Evolutionary conservation across 2,329 filamentous ascomycete species (phyloP), one percentile per base, ranked within the genome.

Genomic region (Mollisia scopiformis): DNA sequence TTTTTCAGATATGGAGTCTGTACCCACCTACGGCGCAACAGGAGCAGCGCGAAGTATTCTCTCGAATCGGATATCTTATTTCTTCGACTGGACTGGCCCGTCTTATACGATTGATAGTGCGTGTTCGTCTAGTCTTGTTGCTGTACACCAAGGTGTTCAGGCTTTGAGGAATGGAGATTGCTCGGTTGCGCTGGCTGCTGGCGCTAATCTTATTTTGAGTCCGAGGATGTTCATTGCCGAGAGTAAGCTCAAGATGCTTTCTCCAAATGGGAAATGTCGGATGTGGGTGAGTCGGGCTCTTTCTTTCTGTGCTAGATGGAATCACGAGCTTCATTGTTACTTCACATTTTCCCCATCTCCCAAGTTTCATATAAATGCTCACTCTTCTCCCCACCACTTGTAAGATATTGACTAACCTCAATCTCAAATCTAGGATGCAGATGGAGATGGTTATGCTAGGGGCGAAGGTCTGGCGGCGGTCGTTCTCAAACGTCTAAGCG

Each of bases 1-100:
- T 21, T 58, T 58, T 30, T 46, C 51, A 11, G 60, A 62, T 25
- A 58, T 62, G 55, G 56, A 62, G 16, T 51, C 51, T 27, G 16
- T 58, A 5, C 60, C 60, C n/a, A 62, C 56, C 3, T 62, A 62
- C 31, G 55, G 50, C 21, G 72, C 72, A 21, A 68, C 73, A 2
- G 69, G 60, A 13, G 56, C 56, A 14, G 60, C 60, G 21, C 51
- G 60, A 11, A 58, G 80, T 10, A 82, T 85, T 71, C 76, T 83
- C 19, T 71, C 76, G 3, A 79, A 79, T 66, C 69, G 77, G 1
- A 66, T 79, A 25, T 77, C 75, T 1, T 77, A 78, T 62, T 75
- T 75, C 59, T 79, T 77, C 66, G 74, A 79, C 61, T 73, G 77
- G 41, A 69, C 69, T 1, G 77, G 77, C 66, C 49, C 49, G 19